Evolutionary conservation across 768 basidiomycete species (phyloP).

Genomic region (Mycena rosella): DNA sequence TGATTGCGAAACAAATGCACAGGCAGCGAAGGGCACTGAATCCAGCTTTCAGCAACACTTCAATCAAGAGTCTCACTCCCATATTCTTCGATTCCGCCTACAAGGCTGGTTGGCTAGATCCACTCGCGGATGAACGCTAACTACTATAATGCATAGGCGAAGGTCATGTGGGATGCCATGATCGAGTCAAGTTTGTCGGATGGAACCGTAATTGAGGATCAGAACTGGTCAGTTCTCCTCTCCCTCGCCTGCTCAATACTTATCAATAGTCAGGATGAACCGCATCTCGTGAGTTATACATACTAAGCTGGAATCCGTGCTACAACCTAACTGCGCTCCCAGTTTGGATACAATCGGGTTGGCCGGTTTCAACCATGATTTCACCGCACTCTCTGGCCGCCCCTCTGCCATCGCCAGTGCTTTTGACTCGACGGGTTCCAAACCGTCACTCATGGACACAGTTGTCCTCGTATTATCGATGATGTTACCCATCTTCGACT

Average conservation of each 20-base stretch:
- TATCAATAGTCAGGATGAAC: constrained; percentile 17
- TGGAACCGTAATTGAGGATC: constrained; percentile 22
- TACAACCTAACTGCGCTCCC: not conserved
- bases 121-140: not conserved
- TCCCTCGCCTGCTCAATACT: not conserved
- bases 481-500: not conserved
- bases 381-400: constrained; percentile 10
- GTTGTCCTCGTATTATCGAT: not conserved
- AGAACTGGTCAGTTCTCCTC: constrained; percentile 13
- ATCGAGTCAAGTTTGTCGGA: constrained; percentile 1
- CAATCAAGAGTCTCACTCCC: constrained; percentile 13
- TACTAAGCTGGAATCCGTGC: too few relatives aligned
- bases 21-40: constrained; percentile 21
- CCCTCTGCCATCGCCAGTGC: not conserved
- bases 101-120: too few relatives aligned
- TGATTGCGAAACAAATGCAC: not conserved
- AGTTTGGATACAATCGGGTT: constrained; percentile 28
- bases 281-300: constrained; percentile 28
- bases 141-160: constrained; percentile 11
- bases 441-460: not conserved
- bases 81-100: constrained; percentile 28
- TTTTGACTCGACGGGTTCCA: constrained; percentile 10
- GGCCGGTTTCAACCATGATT: constrained; percentile 23
- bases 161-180: constrained; percentile 19
- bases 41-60: constrained; percentile 13